These are phyloP conservation scores for Rheum nobile DNA, from an alignment of 148 eudicot genomes.

Conservation along the genomic window DNA sequence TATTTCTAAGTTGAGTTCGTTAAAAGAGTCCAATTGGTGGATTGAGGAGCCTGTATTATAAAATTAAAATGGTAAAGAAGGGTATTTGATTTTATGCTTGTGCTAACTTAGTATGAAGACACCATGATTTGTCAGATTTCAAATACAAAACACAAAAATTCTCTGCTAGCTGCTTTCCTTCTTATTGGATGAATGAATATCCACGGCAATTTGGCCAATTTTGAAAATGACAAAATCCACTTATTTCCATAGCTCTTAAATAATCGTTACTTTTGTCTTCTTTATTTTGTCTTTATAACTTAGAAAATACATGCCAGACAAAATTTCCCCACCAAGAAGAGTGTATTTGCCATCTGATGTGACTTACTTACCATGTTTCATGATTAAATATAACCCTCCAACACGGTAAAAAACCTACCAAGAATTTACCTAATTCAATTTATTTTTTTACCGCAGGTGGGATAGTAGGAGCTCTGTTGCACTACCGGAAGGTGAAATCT, in stretches of 20 bases:
- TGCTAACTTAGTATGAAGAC: no score
- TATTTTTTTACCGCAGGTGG: conserved; percentile 39
- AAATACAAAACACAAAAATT: neutral
- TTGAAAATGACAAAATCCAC: neutral
- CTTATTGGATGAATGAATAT: neutral
- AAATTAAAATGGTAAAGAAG: neutral
- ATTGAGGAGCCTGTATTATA: no score
- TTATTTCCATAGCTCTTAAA: neutral
- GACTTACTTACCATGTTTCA: neutral
- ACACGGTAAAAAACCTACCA: no score
- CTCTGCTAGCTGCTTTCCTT: neutral
- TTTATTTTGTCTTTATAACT: neutral
- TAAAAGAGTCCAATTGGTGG: neutral
- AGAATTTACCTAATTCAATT: neutral
- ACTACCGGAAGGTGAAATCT: conserved; percentile 61
- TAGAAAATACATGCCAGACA: neutral
- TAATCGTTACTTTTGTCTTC: neutral
- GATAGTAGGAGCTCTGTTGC: conserved; percentile 58
- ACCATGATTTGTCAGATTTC: no score
- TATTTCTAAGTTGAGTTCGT: neutral
- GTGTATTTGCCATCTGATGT: neutral
- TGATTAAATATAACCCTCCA: neutral
- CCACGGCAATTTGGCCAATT: neutral
- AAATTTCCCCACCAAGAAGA: neutral
- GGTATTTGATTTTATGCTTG: no score